Evolutionary conservation across 495 filamentous ascomycete genomes (phyloP).

Genomic region (Podospora appendiculata): DNA sequence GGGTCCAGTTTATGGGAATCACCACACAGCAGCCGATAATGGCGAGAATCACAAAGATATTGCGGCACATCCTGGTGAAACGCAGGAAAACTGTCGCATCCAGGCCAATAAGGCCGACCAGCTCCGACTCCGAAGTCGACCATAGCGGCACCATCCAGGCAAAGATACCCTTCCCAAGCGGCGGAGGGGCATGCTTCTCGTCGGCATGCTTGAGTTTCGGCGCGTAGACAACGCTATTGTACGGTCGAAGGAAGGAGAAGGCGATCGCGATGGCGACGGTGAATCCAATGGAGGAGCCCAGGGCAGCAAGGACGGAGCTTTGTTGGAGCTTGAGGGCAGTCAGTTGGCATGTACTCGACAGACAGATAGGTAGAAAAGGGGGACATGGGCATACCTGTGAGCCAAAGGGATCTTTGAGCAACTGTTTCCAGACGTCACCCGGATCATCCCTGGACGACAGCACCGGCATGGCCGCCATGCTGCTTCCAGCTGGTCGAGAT

Average conservation of each 20-base stretch:
- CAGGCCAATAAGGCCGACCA: conserved; percentile 74
- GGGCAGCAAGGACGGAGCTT: conserved; percentile 60
- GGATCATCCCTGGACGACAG: conserved; percentile 13
- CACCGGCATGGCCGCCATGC: no score
- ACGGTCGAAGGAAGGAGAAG: conserved; percentile 86
- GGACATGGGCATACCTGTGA: no score
- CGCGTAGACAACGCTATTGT: conserved; percentile 85
- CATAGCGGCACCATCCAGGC: conserved; percentile 77
- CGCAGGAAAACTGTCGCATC: conserved; percentile 88
- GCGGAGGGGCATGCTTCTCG: conserved; percentile 87
- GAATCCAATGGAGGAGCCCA: conserved; percentile 74
- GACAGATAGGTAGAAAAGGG: not conserved
- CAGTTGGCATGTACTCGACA: not conserved
- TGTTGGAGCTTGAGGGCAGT: conserved; percentile 21
- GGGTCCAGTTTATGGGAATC: conserved; percentile 71
- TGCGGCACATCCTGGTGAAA: conserved; percentile 84
- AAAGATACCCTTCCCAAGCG: conserved; percentile 75
- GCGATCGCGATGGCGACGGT: conserved; percentile 62
- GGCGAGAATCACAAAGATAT: conserved; percentile 70
- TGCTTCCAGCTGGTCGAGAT: no score
- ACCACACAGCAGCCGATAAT: conserved; percentile 70
- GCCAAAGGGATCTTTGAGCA: conserved; percentile 42
- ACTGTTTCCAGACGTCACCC: conserved; percentile 25
- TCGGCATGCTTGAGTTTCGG: conserved; percentile 92
- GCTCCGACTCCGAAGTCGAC: conserved; percentile 62